A percentile compares a stretch with the other conserved stretches of the same genome.
Conservation (phyloP, 495 filamentous ascomycete species). For the Parathielavia appendiculata region DNA sequence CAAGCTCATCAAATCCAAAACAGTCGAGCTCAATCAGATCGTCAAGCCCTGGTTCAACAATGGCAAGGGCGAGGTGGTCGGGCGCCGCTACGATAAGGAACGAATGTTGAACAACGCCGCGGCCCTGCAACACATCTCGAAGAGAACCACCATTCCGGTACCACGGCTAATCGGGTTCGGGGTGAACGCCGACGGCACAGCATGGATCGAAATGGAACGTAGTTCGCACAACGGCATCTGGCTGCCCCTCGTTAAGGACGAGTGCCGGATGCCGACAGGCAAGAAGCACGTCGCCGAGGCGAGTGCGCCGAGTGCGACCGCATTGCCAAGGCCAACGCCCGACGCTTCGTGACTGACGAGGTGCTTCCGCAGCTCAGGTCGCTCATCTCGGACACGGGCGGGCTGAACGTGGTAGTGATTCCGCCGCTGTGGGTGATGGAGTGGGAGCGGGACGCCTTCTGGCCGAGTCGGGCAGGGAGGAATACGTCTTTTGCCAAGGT, state of each 20-base stretch:
- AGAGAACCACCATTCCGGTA: neutral
- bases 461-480: neutral
- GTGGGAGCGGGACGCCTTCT: neutral
- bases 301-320: slow-evolving; percentile 4
- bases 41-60: neutral
- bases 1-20: neutral
- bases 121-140: neutral
- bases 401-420: neutral
- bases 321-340: slow-evolving; percentile 1
- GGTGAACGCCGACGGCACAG: neutral
- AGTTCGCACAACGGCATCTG: neutral
- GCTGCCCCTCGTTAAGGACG: neutral
- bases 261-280: neutral
- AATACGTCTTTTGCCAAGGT: slow-evolving; percentile 3
- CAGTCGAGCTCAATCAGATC: neutral
- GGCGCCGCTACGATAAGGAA: neutral
- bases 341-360: neutral
- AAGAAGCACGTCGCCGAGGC: neutral
- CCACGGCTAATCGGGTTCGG: neutral
- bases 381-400: neutral
- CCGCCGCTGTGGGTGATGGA: neutral
- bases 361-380: neutral
- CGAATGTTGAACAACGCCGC: neutral
- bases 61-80: neutral
- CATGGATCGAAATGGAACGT: slow-evolving; percentile 1